phyloP scores from a whole-genome alignment of 2,329 filamentous ascomycete genomes.

The Amauroascus niger region DNA sequence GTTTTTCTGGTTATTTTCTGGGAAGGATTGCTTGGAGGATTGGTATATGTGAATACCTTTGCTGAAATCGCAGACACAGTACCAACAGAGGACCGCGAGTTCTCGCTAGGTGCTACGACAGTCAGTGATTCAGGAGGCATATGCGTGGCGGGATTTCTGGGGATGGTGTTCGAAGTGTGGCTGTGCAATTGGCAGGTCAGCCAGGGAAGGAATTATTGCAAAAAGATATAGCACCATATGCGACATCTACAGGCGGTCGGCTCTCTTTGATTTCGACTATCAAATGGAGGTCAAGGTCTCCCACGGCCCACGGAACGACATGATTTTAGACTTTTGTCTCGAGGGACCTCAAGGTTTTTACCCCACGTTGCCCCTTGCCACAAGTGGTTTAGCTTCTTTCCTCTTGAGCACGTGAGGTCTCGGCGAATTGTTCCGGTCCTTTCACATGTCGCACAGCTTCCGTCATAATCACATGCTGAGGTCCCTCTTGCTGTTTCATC shows the following conservation, averaged over 20 bases:
- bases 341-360: not conserved
- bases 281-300: too few relatives aligned
- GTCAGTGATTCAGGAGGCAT: slow-evolving; percentile 90
- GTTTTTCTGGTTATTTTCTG: slow-evolving; percentile 80
- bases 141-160: slow-evolving; percentile 73
- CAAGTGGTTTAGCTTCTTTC: not conserved
- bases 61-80: slow-evolving; percentile 85
- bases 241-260: too few relatives aligned
- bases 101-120: slow-evolving; percentile 78
- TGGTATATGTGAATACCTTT: slow-evolving; percentile 94
- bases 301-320: too few relatives aligned
- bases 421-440: not conserved
- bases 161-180: slow-evolving; percentile 70
- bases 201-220: slow-evolving; percentile 69
- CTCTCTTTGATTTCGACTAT: too few relatives aligned
- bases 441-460: slow-evolving; percentile 8
- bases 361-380: not conserved
- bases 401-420: not conserved
- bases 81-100: slow-evolving; percentile 68
- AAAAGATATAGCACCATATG: slow-evolving; percentile 29
- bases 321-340: not conserved
- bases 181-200: slow-evolving; percentile 75
- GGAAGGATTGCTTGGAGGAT: slow-evolving; percentile 83
- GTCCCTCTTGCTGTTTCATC: not conserved
- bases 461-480: slow-evolving; percentile 12